Evolutionary conservation across 2,329 filamentous ascomycete genomes (phyloP).

Genomic region (Nemania diffusa): DNA sequence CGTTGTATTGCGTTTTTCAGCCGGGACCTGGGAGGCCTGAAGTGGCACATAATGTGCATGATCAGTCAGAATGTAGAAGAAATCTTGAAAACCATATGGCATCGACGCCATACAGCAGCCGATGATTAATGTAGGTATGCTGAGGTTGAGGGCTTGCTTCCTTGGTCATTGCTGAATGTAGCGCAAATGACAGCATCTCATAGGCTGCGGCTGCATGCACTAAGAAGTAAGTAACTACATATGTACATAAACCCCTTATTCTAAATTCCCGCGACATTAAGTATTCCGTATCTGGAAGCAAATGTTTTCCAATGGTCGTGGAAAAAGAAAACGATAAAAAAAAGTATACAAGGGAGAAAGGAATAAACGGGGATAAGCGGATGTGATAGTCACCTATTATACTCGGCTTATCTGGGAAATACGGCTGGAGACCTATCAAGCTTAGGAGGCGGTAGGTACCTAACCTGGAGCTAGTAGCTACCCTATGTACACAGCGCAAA

Average conservation of each 20-base stretch:
- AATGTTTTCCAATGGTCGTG: conserved; percentile 9
- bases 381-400: neutral
- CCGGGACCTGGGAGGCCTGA: conserved; percentile 15
- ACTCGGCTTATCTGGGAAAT: conserved; percentile 24
- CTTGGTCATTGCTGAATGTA: neutral
- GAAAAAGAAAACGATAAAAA: conserved; percentile 2
- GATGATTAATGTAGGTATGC: neutral
- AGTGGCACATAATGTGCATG: conserved; percentile 29
- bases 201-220: conserved; percentile 9
- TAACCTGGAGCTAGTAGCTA: neutral
- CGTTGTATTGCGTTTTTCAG: conserved; percentile 32
- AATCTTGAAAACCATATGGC: conserved; percentile 5
- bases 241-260: conserved; percentile 25
- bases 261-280: neutral
- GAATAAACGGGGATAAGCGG: conserved; percentile 10
- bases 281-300: neutral
- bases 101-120: neutral
- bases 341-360: conserved; percentile 11
- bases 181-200: conserved; percentile 15
- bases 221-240: too few relatives aligned
- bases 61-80: conserved; percentile 25
- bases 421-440: conserved; percentile 11
- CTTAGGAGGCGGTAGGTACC: neutral
- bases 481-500: too few relatives aligned
- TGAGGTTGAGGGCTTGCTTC: neutral